phyloP scores from a whole-genome alignment of 2,329 filamentous ascomycete genomes.

The Penicillium sp. region DNA sequence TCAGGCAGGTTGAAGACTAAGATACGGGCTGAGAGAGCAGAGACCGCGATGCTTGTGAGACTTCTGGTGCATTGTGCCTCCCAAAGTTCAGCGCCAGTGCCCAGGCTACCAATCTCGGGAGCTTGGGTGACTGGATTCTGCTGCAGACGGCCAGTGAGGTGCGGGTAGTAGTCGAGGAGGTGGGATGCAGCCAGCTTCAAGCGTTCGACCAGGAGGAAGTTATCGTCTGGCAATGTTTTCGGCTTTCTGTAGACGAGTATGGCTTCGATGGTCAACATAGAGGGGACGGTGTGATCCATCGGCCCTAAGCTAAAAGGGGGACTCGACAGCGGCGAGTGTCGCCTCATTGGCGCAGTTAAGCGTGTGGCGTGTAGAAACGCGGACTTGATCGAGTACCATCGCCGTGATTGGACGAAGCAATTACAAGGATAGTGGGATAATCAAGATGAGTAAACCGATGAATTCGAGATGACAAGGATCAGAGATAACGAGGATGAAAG shows the following conservation, averaged over 20 bases:
- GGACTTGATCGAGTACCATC: slow-evolving; percentile 1
- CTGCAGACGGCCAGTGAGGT: slow-evolving; percentile 8
- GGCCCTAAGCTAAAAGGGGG: not conserved
- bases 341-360: slow-evolving; percentile 6
- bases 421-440: not conserved
- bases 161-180: slow-evolving; percentile 7
- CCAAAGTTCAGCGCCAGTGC: slow-evolving; percentile 4
- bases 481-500: not conserved
- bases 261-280: not conserved
- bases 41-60: not conserved
- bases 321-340: not conserved
- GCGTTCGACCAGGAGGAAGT: not conserved
- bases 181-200: not conserved
- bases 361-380: slow-evolving; percentile 4
- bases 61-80: not conserved
- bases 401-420: not conserved
- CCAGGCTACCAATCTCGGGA: not conserved
- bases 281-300: not conserved
- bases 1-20: not conserved
- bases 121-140: not conserved
- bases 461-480: not conserved
- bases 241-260: slow-evolving; percentile 1
- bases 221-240: not conserved
- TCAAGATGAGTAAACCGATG: not conserved
- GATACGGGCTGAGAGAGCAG: slow-evolving; percentile 2